Base-by-base conservation (phyloP, 2,329 filamentous ascomycete genomes). In the Colletotrichum lini region DNA sequence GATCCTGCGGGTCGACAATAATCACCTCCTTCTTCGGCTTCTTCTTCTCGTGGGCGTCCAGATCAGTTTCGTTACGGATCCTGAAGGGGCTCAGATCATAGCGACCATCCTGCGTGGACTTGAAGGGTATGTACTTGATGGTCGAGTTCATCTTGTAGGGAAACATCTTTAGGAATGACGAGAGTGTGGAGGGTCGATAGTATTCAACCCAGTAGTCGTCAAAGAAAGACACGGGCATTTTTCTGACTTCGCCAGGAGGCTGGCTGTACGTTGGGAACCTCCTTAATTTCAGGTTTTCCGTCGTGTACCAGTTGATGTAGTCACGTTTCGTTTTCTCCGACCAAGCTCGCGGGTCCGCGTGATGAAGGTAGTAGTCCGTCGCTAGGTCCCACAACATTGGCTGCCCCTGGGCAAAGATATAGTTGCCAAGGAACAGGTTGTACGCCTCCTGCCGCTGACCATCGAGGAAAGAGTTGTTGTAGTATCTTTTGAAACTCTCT, bases 191-290 rank as follows among this genome's bases (percentile, higher is more conserved):
- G 0, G 96, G 96, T 16, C 95, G 91, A 79, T 99, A 99, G 80
- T 98, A 98, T 79, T 99, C 96, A 9, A 96, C 86, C 96, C 96
- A 99, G 81, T 98, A 99, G 80, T 98, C 95, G 78, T 98, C 96
- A 72, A 94, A 94, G 71, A 88, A 90, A 4, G 86, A 83, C 3
- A 93, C 82, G 8, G 84, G 84, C 72, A 85, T 87, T 38, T 79
- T 79, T 15, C 75, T 74, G 9, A 79, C 74, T 26, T 84, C 80
- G 45, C 81, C 79, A 4, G 82, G 82, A 13, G 87, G 85, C 5
- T 91, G 90, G 18, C 65, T 78, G 60, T 75, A 80, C 38, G 88
- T 85, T 5, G 91, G 90, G 56, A 94, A 82, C 15, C 82, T 83
- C 53, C 91, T 87, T 49, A 90, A 85, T 74, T 93, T 85, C 15